Percentiles rank a stretch among this genome's conserved stretches.
phyloP scores from a whole-genome alignment of 768 basidiomycete genomes.

The Xerocomellus chrysenteron region DNA sequence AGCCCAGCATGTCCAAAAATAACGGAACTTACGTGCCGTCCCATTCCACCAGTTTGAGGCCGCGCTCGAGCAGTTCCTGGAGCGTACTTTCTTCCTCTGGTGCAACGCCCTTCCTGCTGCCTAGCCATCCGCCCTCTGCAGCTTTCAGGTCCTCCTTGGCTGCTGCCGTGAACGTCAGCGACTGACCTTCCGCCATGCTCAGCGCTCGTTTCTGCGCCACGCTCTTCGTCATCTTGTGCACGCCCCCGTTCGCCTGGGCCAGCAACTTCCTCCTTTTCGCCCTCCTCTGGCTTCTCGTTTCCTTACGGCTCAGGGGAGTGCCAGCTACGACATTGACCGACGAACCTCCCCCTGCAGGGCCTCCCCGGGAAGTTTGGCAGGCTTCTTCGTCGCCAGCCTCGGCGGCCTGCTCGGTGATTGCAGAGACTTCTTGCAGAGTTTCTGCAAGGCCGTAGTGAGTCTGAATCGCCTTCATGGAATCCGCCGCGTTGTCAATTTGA shows the following conservation, averaged over 20 bases:
- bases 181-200: background rate
- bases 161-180: background rate
- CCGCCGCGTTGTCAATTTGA: no score
- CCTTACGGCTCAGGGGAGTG: background rate
- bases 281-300: background rate
- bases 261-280: background rate
- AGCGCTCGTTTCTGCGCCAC: background rate
- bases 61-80: background rate
- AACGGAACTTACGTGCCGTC: background rate
- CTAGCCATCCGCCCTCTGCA: slow-evolving; percentile 1
- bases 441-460: no score
- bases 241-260: background rate
- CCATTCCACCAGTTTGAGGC: background rate
- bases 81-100: background rate
- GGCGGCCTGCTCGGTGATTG: no score
- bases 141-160: background rate
- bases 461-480: no score
- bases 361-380: no score
- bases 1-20: no score
- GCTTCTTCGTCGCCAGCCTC: no score
- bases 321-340: no score
- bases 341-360: no score
- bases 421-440: no score
- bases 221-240: background rate
- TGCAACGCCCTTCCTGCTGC: background rate